Evolutionary conservation across 1,284 basidiomycete genomes (phyloP).

Genomic region (Ustilago vetiveriae): DNA sequence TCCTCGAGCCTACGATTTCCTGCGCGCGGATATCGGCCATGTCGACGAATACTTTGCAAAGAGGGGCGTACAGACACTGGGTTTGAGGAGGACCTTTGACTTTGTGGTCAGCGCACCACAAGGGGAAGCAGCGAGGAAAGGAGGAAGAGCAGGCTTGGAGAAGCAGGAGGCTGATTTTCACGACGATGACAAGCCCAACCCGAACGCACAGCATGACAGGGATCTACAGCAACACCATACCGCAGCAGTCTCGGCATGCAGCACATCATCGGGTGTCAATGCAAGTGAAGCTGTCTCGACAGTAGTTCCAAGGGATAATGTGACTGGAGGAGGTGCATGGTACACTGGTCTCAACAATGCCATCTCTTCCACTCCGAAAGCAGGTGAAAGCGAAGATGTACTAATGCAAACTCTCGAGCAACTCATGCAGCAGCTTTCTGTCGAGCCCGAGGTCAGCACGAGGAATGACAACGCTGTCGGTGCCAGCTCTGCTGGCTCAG

Average conservation of each 20-base stretch:
- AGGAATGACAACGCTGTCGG: neutral
- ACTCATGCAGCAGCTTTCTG: constrained; percentile 30
- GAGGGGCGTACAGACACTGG: constrained; percentile 78
- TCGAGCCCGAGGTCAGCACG: constrained; percentile 8
- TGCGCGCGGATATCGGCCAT: constrained; percentile 90
- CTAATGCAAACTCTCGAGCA: constrained; percentile 46
- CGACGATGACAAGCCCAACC: constrained; percentile 22
- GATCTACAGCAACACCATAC: neutral
- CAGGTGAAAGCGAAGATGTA: constrained; percentile 49
- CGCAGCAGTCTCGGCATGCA: too few relatives aligned
- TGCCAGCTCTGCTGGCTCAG: neutral
- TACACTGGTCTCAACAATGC: constrained; percentile 22
- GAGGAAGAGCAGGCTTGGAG: constrained; percentile 54
- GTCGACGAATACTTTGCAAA: constrained; percentile 87
- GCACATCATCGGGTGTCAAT: too few relatives aligned
- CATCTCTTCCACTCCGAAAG: neutral
- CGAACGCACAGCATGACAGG: constrained; percentile 21
- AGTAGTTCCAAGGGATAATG: constrained; percentile 7
- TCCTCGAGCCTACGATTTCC: constrained; percentile 84
- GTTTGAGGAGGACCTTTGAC: constrained; percentile 84
- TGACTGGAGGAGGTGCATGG: constrained; percentile 37
- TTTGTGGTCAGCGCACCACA: constrained; percentile 48
- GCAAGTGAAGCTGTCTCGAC: neutral
- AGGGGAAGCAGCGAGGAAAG: constrained; percentile 22
- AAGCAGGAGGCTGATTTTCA: constrained; percentile 42